These are phyloP conservation scores for Saccharomycopsis fibuligera DNA, from an alignment of 805 yeast species.

Conservation along the genomic window DNA sequence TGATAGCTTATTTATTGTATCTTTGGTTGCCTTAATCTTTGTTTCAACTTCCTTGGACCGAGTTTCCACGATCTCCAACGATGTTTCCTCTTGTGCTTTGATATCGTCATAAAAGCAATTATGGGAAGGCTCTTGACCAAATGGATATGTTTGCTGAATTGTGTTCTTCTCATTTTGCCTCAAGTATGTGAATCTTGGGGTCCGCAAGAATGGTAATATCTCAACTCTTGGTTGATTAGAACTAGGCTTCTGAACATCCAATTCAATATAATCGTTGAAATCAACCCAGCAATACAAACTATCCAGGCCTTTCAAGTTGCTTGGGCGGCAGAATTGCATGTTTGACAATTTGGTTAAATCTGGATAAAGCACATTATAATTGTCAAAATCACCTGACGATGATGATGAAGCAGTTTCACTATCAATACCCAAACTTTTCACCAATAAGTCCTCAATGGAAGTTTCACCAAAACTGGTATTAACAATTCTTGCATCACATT, in stretches of 20 bases:
- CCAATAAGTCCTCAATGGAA: slow-evolving; percentile 39
- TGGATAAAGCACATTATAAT: slow-evolving; percentile 1
- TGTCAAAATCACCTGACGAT: neutral
- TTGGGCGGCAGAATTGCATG: neutral
- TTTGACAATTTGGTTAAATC: slow-evolving; percentile 9
- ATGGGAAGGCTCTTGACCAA: slow-evolving; percentile 53
- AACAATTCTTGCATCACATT: slow-evolving; percentile 63
- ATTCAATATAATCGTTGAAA: slow-evolving; percentile 65
- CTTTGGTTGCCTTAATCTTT: slow-evolving; percentile 30
- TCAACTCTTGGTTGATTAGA: slow-evolving; percentile 37
- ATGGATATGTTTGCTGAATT: slow-evolving; percentile 44
- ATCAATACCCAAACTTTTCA: slow-evolving; percentile 28
- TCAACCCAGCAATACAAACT: slow-evolving; percentile 54
- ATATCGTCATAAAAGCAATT: slow-evolving; percentile 44
- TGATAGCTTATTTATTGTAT: slow-evolving; percentile 15
- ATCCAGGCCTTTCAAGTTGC: too few species aligned
- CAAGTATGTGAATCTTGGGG: slow-evolving; percentile 58
- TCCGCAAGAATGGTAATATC: slow-evolving; percentile 40
- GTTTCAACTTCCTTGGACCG: slow-evolving; percentile 36
- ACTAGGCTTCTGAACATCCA: slow-evolving; percentile 44
- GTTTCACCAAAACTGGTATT: slow-evolving; percentile 58
- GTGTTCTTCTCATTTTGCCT: slow-evolving; percentile 43
- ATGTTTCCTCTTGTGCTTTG: slow-evolving; percentile 48
- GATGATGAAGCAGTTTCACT: slow-evolving; percentile 20
- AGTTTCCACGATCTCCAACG: slow-evolving; percentile 36